A percentile compares a stretch with the other conserved stretches of the same genome.
phyloP scores from a whole-genome alignment of 2,329 filamentous ascomycete species.

The Apiospora hydei region DNA sequence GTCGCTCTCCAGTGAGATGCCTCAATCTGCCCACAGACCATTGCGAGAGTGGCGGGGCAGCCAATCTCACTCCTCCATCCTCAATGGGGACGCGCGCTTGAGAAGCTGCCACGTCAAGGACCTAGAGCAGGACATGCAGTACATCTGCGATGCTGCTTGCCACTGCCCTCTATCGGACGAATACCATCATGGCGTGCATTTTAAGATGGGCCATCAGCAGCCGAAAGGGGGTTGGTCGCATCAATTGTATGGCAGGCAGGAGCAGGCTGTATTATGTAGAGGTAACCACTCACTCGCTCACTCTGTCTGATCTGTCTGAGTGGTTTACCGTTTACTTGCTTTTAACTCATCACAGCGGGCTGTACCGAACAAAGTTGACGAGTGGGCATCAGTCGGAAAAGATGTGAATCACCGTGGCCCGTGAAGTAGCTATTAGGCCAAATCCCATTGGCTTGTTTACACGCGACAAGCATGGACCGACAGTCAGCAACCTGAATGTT shows the following conservation, averaged over 20 bases:
- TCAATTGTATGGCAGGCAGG: not conserved
- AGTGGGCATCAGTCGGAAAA: not conserved
- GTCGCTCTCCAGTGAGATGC: not conserved
- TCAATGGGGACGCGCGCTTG: not conserved
- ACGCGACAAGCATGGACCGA: not conserved
- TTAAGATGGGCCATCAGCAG: not conserved
- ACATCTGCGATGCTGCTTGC: not conserved
- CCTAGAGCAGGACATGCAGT: slow-evolving; percentile 11
- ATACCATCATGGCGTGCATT: not conserved
- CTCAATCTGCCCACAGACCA: slow-evolving; percentile 11
- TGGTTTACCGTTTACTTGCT: not conserved
- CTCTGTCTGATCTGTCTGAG: not conserved
- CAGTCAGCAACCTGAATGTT: no score
- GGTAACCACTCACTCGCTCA: not conserved
- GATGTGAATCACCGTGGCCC: not conserved
- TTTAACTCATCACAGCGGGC: not conserved
- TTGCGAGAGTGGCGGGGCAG: not conserved
- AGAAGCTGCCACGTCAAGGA: slow-evolving; percentile 16
- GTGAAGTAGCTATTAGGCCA: not conserved
- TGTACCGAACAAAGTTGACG: not conserved
- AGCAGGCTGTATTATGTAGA: no score
- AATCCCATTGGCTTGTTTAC: not conserved
- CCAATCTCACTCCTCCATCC: slow-evolving; percentile 13
- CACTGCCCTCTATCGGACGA: slow-evolving; percentile 4
- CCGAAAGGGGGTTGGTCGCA: not conserved